phyloP scores from a whole-genome alignment of 148 eudicot species.

The Agrostemma githago region DNA sequence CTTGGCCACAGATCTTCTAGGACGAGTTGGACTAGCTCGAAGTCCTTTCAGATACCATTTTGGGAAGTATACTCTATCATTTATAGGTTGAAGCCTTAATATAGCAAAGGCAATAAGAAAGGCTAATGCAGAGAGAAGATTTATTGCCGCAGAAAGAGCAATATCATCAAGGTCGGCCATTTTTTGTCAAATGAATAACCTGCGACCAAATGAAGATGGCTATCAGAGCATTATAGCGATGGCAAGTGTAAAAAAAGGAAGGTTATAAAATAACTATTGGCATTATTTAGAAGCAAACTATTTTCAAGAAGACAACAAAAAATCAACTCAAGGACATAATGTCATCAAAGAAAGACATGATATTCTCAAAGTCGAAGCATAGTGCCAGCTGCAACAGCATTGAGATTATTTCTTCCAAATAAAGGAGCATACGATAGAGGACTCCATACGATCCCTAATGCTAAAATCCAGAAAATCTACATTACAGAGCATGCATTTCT shows the following conservation, averaged over 20 bases:
- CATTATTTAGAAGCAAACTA: background rate
- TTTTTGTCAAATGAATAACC: conserved; percentile 3
- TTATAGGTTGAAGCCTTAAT: conserved; percentile 45
- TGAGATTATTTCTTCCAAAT: background rate
- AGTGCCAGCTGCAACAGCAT: no score
- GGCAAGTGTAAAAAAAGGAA: background rate
- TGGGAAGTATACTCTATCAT: conserved; percentile 45
- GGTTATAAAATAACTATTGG: background rate
- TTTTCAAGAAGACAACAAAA: background rate
- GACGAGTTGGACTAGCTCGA: conserved; percentile 28
- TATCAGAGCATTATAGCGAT: background rate
- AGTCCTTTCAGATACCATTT: conserved; percentile 49
- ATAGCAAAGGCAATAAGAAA: conserved; percentile 52
- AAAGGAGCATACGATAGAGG: background rate
- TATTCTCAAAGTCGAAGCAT: background rate
- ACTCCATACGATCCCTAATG: no score
- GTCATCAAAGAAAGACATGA: background rate
- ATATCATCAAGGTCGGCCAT: conserved; percentile 50
- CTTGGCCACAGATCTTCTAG: conserved; percentile 34
- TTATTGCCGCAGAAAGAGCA: conserved; percentile 42
- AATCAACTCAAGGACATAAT: background rate
- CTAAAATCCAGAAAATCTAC: no score
- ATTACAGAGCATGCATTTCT: background rate
- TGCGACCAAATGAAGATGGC: conserved; percentile 5
- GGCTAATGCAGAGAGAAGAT: conserved; percentile 39